Conservation (phyloP, 495 filamentous ascomycete species). For the Annulohypoxylon stygium region DNA sequence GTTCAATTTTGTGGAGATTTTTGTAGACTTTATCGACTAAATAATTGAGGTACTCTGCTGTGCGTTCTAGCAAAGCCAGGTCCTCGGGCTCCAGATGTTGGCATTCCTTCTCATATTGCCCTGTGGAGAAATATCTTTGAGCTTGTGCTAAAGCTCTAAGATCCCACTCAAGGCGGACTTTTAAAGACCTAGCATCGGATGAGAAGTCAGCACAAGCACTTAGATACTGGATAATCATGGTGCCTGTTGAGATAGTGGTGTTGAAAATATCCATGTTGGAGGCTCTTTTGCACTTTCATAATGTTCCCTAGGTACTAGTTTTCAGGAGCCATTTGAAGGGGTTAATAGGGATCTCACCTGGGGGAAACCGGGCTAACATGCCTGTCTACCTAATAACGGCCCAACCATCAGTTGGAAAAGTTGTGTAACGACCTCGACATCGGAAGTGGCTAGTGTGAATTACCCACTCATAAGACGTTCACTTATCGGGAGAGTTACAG, state of each 20-base stretch:
- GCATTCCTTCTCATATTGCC: too few species aligned
- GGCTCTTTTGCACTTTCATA: too few species aligned
- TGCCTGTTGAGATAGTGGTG: background rate
- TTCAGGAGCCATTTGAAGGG: too few species aligned
- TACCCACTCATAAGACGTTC: too few species aligned
- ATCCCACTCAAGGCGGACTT: background rate
- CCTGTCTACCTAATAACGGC: too few species aligned
- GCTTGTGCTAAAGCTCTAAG: background rate
- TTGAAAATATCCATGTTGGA: slow-evolving; percentile 2
- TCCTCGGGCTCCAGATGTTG: background rate
- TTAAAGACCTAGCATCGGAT: background rate
- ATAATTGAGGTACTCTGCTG: background rate
- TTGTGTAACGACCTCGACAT: too few species aligned
- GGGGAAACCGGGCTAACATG: too few species aligned
- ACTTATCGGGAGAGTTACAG: too few species aligned
- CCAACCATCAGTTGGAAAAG: too few species aligned
- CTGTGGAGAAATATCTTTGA: background rate
- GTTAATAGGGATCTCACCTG: too few species aligned
- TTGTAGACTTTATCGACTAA: background rate
- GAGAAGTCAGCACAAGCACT: background rate
- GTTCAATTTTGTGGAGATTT: background rate
- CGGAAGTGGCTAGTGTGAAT: too few species aligned
- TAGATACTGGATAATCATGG: background rate
- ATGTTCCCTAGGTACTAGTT: too few species aligned
- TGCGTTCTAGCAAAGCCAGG: background rate